A percentile compares a stretch with the other conserved stretches of the same genome.
phyloP scores from a whole-genome alignment of 2,329 filamentous ascomycete genomes.

The Curvularia sp. region DNA sequence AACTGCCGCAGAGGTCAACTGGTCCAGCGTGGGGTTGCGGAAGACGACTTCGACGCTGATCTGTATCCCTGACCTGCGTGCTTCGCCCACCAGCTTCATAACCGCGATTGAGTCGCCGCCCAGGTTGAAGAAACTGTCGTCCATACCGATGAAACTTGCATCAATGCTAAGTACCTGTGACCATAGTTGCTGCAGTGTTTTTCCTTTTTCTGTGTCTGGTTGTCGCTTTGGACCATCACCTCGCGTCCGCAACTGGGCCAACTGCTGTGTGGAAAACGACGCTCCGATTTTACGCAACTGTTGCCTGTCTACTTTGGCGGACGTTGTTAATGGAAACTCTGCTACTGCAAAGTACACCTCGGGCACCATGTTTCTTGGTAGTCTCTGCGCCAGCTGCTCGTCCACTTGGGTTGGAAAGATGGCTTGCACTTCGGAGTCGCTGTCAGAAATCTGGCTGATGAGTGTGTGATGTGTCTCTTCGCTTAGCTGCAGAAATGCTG shows the following conservation, averaged over 20 bases:
- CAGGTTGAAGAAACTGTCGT: slow-evolving; percentile 24
- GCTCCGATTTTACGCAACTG: slow-evolving; percentile 26
- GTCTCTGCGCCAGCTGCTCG: not conserved
- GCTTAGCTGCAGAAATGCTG: not conserved
- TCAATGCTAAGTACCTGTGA: slow-evolving; percentile 11
- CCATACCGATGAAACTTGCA: slow-evolving; percentile 8
- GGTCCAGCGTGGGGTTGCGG: not conserved
- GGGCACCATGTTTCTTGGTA: slow-evolving; percentile 50
- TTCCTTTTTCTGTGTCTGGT: not conserved
- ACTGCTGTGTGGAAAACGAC: not conserved
- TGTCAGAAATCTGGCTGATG: not conserved
- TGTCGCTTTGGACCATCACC: not conserved
- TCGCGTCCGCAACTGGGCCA: not conserved
- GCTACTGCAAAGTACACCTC: slow-evolving; percentile 55
- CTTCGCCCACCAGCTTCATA: slow-evolving; percentile 19
- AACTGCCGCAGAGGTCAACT: slow-evolving; percentile 1
- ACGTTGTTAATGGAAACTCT: slow-evolving; percentile 54
- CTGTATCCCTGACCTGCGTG: slow-evolving; percentile 1
- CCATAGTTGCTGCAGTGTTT: slow-evolving; percentile 5
- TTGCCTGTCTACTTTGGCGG: slow-evolving; percentile 52
- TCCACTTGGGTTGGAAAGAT: not conserved
- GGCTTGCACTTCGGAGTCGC: not conserved
- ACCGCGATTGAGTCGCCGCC: slow-evolving; percentile 21
- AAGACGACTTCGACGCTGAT: slow-evolving; percentile 2
- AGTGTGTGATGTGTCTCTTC: not conserved